Evolutionary conservation across 352 stramenopile species (phyloP).

Genomic region (Phytophthora pseudosyringae): DNA sequence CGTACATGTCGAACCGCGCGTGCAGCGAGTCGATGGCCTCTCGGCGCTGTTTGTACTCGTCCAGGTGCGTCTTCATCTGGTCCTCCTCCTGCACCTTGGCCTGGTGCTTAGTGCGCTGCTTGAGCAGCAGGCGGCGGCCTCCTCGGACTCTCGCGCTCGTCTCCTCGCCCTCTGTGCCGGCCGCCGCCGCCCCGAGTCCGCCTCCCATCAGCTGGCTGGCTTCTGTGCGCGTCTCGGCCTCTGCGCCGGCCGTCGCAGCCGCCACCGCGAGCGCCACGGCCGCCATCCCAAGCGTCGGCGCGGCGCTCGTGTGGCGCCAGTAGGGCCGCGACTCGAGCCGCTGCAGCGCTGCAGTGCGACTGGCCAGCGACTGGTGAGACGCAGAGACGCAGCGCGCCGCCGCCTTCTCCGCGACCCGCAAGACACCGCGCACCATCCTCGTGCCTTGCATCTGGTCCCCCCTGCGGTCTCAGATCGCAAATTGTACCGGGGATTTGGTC

Average conservation of each 20-base stretch:
- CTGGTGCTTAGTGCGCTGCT: conserved; percentile 66
- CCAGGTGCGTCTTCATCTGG: conserved; percentile 69
- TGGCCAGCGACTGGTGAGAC: neutral
- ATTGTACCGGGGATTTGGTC: conserved; percentile 9
- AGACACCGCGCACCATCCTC: conserved; percentile 15
- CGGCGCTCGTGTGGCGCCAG: neutral
- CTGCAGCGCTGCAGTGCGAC: neutral
- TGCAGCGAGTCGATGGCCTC: conserved; percentile 49
- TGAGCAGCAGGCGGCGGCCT: conserved; percentile 54
- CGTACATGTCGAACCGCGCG: conserved; percentile 65
- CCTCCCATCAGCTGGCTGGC: conserved; percentile 17
- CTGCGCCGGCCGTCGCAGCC: conserved; percentile 8
- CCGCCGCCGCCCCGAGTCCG: neutral
- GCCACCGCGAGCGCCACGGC: conserved; percentile 17
- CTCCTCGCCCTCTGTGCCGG: conserved; percentile 17
- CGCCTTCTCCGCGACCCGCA: conserved; percentile 2
- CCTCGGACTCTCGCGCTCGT: conserved; percentile 21
- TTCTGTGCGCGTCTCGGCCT: conserved; percentile 6
- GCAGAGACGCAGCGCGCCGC: conserved; percentile 6
- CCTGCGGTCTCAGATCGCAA: conserved; percentile 17
- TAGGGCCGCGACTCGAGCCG: neutral
- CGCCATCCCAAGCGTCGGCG: conserved; percentile 15
- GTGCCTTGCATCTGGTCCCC: conserved; percentile 6
- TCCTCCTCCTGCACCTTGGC: conserved; percentile 69
- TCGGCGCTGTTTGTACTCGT: conserved; percentile 62